A percentile compares a stretch with the other conserved stretches of the same genome.
Conservation (phyloP, 768 basidiomycete genomes). For the Termitomyces sp. region DNA sequence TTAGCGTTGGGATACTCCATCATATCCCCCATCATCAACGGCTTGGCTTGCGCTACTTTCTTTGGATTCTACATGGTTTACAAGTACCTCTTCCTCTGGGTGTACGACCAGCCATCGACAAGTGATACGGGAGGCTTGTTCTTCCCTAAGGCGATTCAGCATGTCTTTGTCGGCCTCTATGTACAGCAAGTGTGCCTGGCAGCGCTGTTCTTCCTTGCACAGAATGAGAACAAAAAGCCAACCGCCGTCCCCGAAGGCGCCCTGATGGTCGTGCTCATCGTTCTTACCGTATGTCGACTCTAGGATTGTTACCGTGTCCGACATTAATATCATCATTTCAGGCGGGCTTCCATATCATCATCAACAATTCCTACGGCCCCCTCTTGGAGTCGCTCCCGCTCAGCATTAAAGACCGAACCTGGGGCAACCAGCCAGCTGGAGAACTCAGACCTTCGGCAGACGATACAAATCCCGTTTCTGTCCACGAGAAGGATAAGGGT, state of each 20-base stretch:
- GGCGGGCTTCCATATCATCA: constrained; percentile 69
- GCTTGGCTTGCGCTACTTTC: constrained; percentile 80
- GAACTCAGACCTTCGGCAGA: background rate
- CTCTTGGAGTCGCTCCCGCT: constrained; percentile 74
- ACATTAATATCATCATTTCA: constrained; percentile 17
- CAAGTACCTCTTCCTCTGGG: constrained; percentile 86
- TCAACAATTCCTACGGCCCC: constrained; percentile 79
- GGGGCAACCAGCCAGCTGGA: constrained; percentile 21
- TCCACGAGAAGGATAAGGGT: background rate
- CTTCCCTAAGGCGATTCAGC: constrained; percentile 92
- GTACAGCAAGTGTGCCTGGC: constrained; percentile 56
- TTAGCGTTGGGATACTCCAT: constrained; percentile 76
- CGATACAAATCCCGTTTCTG: background rate
- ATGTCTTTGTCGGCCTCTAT: constrained; percentile 92
- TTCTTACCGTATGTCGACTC: constrained; percentile 63
- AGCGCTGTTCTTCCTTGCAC: constrained; percentile 70
- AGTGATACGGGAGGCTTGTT: constrained; percentile 90
- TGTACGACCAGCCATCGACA: constrained; percentile 62
- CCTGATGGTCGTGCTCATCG: constrained; percentile 82
- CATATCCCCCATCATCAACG: constrained; percentile 93
- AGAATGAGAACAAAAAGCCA: constrained; percentile 45
- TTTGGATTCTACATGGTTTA: constrained; percentile 79
- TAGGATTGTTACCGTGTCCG: background rate
- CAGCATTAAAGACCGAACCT: constrained; percentile 70
- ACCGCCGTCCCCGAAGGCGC: constrained; percentile 72